Base-by-base conservation (phyloP, 1,139 yeast species). In the Debaryomycetaceae sp. region DNA sequence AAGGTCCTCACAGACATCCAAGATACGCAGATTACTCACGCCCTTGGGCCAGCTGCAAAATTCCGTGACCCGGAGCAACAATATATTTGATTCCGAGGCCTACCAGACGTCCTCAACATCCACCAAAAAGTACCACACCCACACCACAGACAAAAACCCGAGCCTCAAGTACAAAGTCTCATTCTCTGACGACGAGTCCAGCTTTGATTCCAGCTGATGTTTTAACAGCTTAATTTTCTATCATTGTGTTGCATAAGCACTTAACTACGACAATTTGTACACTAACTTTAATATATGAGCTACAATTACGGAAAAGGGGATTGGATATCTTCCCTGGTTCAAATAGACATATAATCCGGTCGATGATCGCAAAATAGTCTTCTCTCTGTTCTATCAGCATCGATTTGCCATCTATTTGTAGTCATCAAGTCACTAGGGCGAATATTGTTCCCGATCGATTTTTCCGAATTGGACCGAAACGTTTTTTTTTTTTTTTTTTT, bases 151-250 rank as follows among this genome's bases (percentile, higher is more conserved):
- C 7, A 11, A 22, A 8, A 22, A 3, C 4, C 7, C 26, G 11
- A 22, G 26, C 26, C 26, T 22, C 18, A 31, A 36, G 6, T 39
- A 31, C 26, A 39, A 39, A 29, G 35, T 38, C 30, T 35, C 35
- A 16, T 39, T 39, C 17, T 39, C 41, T 3, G 41, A 39, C 26
- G 41, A 39, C 29, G 38, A 36, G 9, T 28, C 38, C 3, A 38
- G 35, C 28, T 28, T 31, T n/a, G 24, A 22, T 22, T 22, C 26
- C 26, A 22, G 26, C 26, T 22, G 26, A 22, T 8, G 11, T 22
- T n/a, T n/a, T n/a, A n/a, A n/a, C n/a, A n/a, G n/a, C n/a, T n/a
- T n/a, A n/a, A n/a, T n/a, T n/a, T n/a, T n/a, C n/a, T n/a, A n/a
- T n/a, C n/a, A n/a, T n/a, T n/a, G n/a, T n/a, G n/a, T n/a, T n/a